Conservation (phyloP, 2,329 filamentous ascomycete species). For the Monilinia vaccinii-corymbosi region DNA sequence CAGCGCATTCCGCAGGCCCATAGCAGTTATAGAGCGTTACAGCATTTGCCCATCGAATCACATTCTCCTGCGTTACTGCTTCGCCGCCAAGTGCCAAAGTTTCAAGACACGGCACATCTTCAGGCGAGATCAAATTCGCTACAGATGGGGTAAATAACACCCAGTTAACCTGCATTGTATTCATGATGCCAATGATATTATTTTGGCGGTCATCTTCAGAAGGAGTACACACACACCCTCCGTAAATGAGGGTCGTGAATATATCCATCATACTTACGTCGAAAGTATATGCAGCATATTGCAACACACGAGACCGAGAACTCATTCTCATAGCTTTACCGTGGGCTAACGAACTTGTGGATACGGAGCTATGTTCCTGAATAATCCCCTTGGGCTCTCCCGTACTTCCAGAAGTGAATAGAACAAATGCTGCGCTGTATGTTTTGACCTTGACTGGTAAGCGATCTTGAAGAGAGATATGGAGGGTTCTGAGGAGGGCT, state of each 20-base stretch:
- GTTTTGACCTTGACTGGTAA: neutral
- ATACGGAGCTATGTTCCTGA: slow-evolving; percentile 14
- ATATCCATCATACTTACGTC: slow-evolving; percentile 20
- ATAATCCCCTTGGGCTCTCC: slow-evolving; percentile 20
- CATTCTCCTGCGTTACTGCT: slow-evolving; percentile 11
- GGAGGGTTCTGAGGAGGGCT: neutral
- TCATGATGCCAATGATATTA: slow-evolving; percentile 14
- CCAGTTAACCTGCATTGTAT: slow-evolving; percentile 15
- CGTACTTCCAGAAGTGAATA: slow-evolving; percentile 27
- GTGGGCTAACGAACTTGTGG: neutral
- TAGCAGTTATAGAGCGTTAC: slow-evolving; percentile 6
- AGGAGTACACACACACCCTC: slow-evolving; percentile 20
- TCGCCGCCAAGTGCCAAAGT: slow-evolving; percentile 18
- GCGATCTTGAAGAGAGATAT: neutral
- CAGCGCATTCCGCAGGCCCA: neutral
- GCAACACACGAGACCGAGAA: slow-evolving; percentile 5
- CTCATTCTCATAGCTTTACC: neutral
- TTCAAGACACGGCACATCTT: slow-evolving; percentile 21
- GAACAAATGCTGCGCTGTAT: slow-evolving; percentile 6
- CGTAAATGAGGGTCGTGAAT: slow-evolving; percentile 15
- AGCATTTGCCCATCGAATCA: slow-evolving; percentile 29
- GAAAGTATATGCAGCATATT: slow-evolving; percentile 19
- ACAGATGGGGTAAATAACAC: slow-evolving; percentile 18
- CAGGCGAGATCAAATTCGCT: slow-evolving; percentile 28
- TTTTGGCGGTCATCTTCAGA: slow-evolving; percentile 18